phyloP scores from a whole-genome alignment of 352 stramenopile genomes.

The Blastocystis sp. region DNA sequence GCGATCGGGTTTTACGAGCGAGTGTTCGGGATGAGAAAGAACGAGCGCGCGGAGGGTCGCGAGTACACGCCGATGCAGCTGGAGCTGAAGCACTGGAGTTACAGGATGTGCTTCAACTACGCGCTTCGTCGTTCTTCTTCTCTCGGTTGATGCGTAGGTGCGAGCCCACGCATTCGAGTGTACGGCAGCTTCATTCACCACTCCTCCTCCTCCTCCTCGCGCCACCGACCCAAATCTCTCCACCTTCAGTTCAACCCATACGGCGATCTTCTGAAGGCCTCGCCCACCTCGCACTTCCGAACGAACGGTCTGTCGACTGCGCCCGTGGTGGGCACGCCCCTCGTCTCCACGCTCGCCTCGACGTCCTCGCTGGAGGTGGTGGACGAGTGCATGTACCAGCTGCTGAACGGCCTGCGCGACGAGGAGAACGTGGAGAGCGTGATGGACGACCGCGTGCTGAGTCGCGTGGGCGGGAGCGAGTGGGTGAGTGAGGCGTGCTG shows the following conservation, averaged over 20 bases:
- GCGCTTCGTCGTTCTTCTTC: neutral
- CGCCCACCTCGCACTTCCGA: neutral
- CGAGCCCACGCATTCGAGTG: neutral
- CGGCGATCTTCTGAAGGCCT: neutral
- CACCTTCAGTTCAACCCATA: conserved; percentile 7
- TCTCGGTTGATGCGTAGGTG: neutral
- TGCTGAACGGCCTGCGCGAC: neutral
- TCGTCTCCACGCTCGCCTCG: neutral
- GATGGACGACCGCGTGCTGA: conserved; percentile 1
- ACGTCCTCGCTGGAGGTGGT: neutral
- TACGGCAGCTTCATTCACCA: neutral
- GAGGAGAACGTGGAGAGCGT: conserved; percentile 10
- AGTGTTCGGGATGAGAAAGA: conserved; percentile 24
- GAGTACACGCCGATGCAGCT: conserved; percentile 46
- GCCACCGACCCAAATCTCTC: neutral
- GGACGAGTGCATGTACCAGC: neutral
- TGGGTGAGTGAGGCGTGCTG: neutral
- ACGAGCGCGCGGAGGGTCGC: neutral
- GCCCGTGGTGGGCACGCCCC: no score
- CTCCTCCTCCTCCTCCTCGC: no score
- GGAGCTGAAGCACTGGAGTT: neutral
- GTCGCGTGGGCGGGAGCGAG: neutral
- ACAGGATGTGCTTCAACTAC: conserved; percentile 9
- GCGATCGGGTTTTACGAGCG: conserved; percentile 17
- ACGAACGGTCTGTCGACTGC: no score